Evolutionary conservation across 73 alveolate genomes (phyloP).

Genomic region (Paramecium primaurelia): DNA sequence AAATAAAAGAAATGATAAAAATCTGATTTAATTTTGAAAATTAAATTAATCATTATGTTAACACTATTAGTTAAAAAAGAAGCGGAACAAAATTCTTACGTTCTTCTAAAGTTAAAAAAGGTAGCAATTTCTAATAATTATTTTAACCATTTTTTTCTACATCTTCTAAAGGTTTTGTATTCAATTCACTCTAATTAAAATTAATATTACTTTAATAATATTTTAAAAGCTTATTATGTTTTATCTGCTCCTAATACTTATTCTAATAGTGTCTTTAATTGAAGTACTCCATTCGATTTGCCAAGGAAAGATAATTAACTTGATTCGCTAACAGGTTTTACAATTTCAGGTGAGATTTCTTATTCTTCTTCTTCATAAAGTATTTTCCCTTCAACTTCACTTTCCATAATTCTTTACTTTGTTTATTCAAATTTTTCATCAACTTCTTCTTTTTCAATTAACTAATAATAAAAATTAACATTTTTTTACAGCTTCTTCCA

Average conservation of each 20-base stretch:
- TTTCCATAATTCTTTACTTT: not conserved
- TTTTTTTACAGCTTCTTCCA: constrained; percentile 2
- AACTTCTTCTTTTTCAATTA: not conserved
- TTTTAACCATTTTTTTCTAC: not conserved
- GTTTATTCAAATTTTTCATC: not conserved
- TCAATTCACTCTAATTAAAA: not conserved
- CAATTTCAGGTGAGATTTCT: not conserved
- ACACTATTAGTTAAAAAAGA: not conserved
- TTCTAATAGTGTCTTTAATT: not conserved
- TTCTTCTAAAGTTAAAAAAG: not conserved
- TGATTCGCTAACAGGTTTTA: not conserved
- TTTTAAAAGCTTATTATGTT: not conserved
- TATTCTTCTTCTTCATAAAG: not conserved
- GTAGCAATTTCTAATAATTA: not conserved
- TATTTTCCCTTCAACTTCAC: not conserved
- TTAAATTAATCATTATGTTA: not conserved
- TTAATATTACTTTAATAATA: not conserved
- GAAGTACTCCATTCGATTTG: not conserved
- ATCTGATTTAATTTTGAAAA: not conserved
- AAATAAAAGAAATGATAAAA: not conserved
- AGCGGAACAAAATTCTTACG: not conserved
- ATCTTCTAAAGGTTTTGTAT: not conserved
- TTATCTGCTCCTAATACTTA: not conserved
- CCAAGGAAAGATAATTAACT: not conserved
- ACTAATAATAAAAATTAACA: not conserved